phyloP scores from a whole-genome alignment of 1,139 yeast species.

The Suhomyces yuchorum region DNA sequence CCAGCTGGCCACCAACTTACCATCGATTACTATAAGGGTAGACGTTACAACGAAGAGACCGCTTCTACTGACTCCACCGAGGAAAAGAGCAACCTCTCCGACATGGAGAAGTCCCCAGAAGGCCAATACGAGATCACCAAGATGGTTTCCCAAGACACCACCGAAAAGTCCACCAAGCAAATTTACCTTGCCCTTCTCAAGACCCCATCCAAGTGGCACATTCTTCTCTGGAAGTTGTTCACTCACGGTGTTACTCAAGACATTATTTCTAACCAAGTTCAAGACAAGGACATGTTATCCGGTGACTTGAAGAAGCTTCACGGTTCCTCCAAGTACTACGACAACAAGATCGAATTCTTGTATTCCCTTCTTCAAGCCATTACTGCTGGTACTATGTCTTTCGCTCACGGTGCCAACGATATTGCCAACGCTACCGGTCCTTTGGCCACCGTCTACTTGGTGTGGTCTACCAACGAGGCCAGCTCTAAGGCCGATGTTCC shows the following conservation, averaged over 20 bases:
- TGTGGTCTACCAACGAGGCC: conserved; percentile 58
- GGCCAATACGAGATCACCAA: conserved; percentile 17
- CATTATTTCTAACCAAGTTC: conserved; percentile 54
- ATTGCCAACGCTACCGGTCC: conserved; percentile 83
- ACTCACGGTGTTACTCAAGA: conserved; percentile 69
- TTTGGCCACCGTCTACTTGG: conserved; percentile 61
- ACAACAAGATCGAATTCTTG: conserved; percentile 69
- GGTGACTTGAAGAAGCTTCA: conserved; percentile 55
- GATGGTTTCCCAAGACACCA: conserved; percentile 13
- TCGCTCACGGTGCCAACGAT: conserved; percentile 83
- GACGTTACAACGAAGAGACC: conserved; percentile 40
- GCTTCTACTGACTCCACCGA: conserved; percentile 4
- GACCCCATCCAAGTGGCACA: conserved; percentile 58
- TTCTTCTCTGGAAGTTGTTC: conserved; percentile 48
- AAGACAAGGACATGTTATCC: conserved; percentile 33
- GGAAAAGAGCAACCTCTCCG: conserved; percentile 3
- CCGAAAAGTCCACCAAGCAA: conserved; percentile 36
- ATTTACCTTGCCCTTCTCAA: conserved; percentile 47
- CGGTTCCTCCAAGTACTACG: conserved; percentile 62
- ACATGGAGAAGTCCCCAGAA: conserved; percentile 17
- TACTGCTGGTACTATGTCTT: conserved; percentile 79
- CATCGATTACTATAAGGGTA: conserved; percentile 67
- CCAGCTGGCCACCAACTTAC: conserved; percentile 60
- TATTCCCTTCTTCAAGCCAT: conserved; percentile 71
- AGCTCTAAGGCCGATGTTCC: conserved; percentile 61